Evolutionary conservation across 2,329 filamentous ascomycete species (phyloP).

Genomic region (Trichoderma sp.): DNA sequence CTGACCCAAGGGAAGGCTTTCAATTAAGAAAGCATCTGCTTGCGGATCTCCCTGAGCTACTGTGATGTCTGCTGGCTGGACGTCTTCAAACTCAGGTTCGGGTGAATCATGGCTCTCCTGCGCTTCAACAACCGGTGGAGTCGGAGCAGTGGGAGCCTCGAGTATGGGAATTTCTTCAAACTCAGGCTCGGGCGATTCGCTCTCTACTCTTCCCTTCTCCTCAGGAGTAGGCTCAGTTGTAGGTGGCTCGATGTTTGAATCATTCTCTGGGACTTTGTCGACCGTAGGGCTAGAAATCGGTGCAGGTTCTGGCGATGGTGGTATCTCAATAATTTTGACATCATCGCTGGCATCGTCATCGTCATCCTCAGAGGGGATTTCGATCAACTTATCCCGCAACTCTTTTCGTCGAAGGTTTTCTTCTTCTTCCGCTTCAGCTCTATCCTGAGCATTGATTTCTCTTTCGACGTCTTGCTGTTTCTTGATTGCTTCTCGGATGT

Average conservation of each 20-base stretch:
- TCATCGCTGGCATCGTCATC: constrained; percentile 60
- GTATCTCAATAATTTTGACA: constrained; percentile 57
- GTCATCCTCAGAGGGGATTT: constrained; percentile 62
- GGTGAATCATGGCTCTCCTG: constrained; percentile 38
- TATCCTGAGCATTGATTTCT: constrained; percentile 65
- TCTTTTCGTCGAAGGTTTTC: constrained; percentile 47
- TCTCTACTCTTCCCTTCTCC: not conserved
- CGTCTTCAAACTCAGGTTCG: constrained; percentile 41
- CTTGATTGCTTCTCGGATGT: constrained; percentile 65
- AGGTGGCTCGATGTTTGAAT: not conserved
- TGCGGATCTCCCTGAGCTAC: constrained; percentile 17
- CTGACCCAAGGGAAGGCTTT: constrained; percentile 20
- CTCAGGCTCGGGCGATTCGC: constrained; percentile 29
- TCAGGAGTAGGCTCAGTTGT: not conserved
- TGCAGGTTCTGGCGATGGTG: constrained; percentile 34
- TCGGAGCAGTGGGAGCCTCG: constrained; percentile 13
- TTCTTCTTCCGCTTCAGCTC: constrained; percentile 58
- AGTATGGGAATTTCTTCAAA: constrained; percentile 42
- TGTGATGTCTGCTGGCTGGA: constrained; percentile 22
- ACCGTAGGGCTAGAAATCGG: not conserved
- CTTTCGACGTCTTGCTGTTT: constrained; percentile 58
- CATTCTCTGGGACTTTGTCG: constrained; percentile 22
- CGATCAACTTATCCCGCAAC: constrained; percentile 54
- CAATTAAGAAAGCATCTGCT: constrained; percentile 25
- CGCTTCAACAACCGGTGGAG: not conserved